Conservation (phyloP, 2,329 filamentous ascomycete species). For the Drechslera avenae region DNA sequence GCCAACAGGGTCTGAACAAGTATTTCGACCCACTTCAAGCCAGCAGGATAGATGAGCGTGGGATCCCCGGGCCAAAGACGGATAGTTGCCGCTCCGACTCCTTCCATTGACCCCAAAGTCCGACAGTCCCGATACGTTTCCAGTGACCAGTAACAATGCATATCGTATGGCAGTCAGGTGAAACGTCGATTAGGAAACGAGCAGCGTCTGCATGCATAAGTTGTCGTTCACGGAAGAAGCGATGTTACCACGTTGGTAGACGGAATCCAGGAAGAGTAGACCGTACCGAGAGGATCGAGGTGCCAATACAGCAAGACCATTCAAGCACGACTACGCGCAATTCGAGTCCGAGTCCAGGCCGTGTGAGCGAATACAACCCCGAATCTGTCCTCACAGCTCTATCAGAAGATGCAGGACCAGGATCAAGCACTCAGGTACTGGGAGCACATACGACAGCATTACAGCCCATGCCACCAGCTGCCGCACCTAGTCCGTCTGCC, state of each 20-base stretch:
- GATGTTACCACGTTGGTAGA: conserved; percentile 1
- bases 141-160: not conserved
- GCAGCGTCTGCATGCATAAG: not conserved
- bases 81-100: not conserved
- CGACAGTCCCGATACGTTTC: not conserved
- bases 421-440: not conserved
- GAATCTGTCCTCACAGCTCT: conserved; percentile 7
- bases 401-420: conserved; percentile 3
- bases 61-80: not conserved
- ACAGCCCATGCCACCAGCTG: not conserved
- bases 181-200: not conserved
- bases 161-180: conserved; percentile 4
- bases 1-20: conserved; percentile 2
- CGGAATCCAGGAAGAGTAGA: not conserved
- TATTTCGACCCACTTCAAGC: not conserved
- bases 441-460: not conserved
- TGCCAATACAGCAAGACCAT: not conserved
- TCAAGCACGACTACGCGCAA: not conserved
- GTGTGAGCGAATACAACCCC: conserved; percentile 10
- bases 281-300: not conserved
- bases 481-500: not conserved
- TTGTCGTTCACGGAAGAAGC: conserved; percentile 9
- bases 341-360: not conserved
- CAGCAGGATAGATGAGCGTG: too few relatives aligned
- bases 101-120: not conserved